Percentiles rank a stretch among this genome's conserved stretches.
Evolutionary conservation across 2,329 filamentous ascomycete genomes (phyloP).

Genomic region (Diaporthe batatas): DNA sequence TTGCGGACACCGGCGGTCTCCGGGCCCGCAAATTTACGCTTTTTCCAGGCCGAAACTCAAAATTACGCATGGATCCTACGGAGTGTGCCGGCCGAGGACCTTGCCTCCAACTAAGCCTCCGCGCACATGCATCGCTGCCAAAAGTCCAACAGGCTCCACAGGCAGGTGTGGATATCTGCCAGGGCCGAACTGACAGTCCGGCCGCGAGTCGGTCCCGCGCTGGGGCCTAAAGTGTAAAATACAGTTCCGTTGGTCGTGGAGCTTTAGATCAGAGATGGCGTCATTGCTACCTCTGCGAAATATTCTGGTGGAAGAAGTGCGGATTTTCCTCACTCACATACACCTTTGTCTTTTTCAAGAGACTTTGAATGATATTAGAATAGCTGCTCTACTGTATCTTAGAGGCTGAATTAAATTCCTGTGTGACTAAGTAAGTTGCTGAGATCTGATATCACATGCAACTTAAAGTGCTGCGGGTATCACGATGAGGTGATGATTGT

Average conservation of each 20-base stretch:
- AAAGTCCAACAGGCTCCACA: not conserved
- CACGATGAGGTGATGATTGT: not conserved
- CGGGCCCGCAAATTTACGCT: conserved; percentile 22
- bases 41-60: conserved; percentile 14
- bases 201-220: no score
- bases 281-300: not conserved
- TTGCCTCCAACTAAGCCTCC: not conserved
- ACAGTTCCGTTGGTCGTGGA: not conserved
- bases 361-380: not conserved
- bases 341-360: not conserved
- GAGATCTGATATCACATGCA: not conserved
- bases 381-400: not conserved
- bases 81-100: not conserved
- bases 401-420: not conserved
- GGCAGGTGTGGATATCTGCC: not conserved
- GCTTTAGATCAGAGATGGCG: not conserved
- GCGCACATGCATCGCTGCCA: not conserved
- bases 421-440: not conserved
- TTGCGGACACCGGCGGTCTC: not conserved
- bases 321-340: not conserved
- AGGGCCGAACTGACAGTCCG: not conserved
- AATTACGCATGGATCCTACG: conserved; percentile 13
- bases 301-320: not conserved
- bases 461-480: not conserved
- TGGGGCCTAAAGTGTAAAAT: not conserved